Base-by-base conservation (phyloP, 2,329 filamentous ascomycete species). In the Aspergillus tubingensis region DNA sequence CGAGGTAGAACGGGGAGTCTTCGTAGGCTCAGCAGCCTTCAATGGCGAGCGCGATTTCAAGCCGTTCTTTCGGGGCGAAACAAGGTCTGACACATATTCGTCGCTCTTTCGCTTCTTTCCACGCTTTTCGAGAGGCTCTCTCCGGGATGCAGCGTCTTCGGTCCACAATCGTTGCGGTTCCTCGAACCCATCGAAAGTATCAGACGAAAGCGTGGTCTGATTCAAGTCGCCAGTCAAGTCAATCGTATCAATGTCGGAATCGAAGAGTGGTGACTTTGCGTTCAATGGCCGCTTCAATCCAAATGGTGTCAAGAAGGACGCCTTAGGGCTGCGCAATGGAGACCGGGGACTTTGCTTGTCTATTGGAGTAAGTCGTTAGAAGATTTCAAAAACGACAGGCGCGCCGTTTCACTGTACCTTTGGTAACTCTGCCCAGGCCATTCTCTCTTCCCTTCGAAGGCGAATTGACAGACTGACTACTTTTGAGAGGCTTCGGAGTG, bases 91-190 rank as follows among this genome's bases (percentile, higher is more conserved):
- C 39, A 72, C 70, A 58, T 79, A 79, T 60, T 82, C 81, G 21
- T 81, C 76, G 62, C 80, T 82, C 66, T 81, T 82, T 54, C 81
- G 73, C 67, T 82, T 83, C 66, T 77, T 81, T 5, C 78, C 78
- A 63, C 73, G 75, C 55, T 74, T 76, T 19, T 74, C 68, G 19
- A 65, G 27, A 21, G 77, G 76, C 43, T 74, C 72, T 54, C 69
- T 68, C 19, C 77, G 74, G 50, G 69, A 69, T 13, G 79, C 78
- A 57, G 71, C 74, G 41, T 79, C 77, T 65, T 81, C 79, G 41
- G 69, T 74, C 80, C 80, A 82, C 65, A 81, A 60, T 25, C 67
- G 67, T 39, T 70, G 74, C 19, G 79, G 68, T 39, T 79, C 77
- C 11, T 74, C 79, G 66, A 80, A 77, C 1, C 72, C 72, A 60